phyloP scores from a whole-genome alignment of 441 rosid genomes.

The Gossypium gossypioides region DNA sequence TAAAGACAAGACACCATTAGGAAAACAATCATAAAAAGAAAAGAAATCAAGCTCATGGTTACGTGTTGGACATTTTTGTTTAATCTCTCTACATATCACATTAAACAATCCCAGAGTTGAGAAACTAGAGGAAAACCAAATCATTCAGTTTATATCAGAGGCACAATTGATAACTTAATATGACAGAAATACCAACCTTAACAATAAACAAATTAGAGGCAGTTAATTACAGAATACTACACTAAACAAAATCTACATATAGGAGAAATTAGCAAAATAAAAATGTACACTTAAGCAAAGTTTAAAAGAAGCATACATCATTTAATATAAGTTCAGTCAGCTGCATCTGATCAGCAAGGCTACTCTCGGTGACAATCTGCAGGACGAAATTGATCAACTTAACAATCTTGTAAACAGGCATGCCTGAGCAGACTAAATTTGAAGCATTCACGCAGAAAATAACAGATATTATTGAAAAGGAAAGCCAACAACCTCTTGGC shows the following conservation, averaged over 20 bases:
- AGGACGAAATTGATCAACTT: conserved; percentile 21
- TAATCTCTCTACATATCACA: background rate
- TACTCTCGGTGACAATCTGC: conserved; percentile 87
- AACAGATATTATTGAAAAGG: background rate
- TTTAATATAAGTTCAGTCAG: conserved; percentile 71
- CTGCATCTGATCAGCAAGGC: conserved; percentile 82
- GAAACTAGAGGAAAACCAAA: background rate
- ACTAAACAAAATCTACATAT: background rate
- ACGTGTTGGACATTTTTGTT: background rate
- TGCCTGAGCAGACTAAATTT: background rate
- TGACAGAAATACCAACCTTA: background rate
- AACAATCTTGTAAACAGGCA: background rate
- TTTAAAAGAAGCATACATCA: conserved; percentile 51
- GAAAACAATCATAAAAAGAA: too few relatives aligned
- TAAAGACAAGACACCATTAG: too few relatives aligned
- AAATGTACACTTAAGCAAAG: background rate
- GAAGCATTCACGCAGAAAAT: background rate
- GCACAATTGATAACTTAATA: background rate
- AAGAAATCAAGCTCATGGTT: too few relatives aligned
- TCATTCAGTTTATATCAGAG: background rate
- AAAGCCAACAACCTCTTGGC: background rate
- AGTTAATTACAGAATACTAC: background rate
- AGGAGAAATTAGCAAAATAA: background rate
- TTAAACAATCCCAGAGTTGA: background rate
- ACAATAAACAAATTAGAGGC: background rate